These are phyloP conservation scores for Climacium dendroides DNA, from an alignment of 225 moss, liverwort and hornwort species.

Conservation along the genomic window DNA sequence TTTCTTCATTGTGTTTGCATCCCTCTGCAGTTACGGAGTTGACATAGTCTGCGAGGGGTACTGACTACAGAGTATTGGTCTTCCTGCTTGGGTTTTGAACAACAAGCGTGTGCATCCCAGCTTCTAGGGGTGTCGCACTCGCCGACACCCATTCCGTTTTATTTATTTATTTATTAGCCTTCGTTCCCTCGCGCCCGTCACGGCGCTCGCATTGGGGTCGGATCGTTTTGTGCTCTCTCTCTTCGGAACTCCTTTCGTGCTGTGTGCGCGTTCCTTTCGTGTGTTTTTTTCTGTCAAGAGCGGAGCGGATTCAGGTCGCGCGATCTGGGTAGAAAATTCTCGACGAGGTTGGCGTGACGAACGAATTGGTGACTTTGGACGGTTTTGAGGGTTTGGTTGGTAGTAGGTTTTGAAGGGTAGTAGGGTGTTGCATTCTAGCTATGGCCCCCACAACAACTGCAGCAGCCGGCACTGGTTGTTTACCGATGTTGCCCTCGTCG, in stretches of 20 bases:
- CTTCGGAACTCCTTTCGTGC: background rate
- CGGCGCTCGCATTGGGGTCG: background rate
- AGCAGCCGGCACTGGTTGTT: background rate
- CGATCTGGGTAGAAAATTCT: background rate
- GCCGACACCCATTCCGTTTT: background rate
- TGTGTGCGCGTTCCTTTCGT: background rate
- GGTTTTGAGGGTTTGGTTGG: background rate
- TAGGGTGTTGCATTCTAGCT: background rate
- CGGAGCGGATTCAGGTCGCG: background rate
- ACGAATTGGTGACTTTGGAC: background rate
- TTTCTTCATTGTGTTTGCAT: background rate
- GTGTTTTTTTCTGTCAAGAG: background rate
- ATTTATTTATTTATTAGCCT: background rate
- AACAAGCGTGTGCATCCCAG: background rate
- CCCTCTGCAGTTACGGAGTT: background rate
- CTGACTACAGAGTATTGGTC: background rate
- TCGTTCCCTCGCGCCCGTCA: background rate
- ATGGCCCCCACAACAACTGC: background rate
- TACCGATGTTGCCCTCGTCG: slow-evolving; percentile 3
- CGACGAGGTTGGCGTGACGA: background rate
- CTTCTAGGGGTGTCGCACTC: background rate
- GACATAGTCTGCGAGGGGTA: background rate
- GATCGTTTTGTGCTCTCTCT: background rate
- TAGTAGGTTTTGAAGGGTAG: background rate
- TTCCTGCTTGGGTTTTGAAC: background rate